These are phyloP conservation scores for Strigomonas galati DNA, from an alignment of 208 protist genomes.

Conservation along the genomic window DNA sequence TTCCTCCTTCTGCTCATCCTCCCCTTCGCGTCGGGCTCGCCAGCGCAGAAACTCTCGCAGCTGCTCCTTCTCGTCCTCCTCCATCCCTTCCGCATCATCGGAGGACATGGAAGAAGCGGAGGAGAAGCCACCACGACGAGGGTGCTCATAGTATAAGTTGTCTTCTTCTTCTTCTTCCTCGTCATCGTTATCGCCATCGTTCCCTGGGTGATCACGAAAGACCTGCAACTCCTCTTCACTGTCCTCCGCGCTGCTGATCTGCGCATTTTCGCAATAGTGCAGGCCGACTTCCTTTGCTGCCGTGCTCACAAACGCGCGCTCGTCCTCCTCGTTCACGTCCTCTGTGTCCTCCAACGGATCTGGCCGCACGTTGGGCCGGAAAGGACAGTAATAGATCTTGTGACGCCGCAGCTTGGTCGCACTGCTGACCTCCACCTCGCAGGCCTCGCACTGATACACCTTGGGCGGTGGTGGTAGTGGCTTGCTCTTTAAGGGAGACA, in stretches of 20 bases:
- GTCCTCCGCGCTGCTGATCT: conserved; percentile 18
- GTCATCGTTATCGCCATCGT: not conserved
- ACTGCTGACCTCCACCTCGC: conserved; percentile 65
- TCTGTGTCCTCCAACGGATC: too few relatives aligned
- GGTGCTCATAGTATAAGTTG: too few relatives aligned
- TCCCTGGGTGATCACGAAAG: not conserved
- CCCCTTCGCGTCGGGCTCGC: too few relatives aligned
- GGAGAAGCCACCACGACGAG: not conserved
- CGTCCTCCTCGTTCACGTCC: conserved; percentile 17
- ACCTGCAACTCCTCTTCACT: conserved; percentile 8
- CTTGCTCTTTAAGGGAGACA: too few relatives aligned
- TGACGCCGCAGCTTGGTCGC: conserved; percentile 62
- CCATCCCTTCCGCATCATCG: too few relatives aligned
- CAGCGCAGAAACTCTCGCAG: too few relatives aligned
- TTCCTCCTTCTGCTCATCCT: too few relatives aligned
- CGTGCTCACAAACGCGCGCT: conserved; percentile 19
- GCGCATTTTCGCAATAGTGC: conserved; percentile 37
- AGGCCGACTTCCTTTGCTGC: conserved; percentile 24
- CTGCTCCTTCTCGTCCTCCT: too few relatives aligned
- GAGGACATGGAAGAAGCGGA: not conserved
- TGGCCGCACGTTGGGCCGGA: conserved; percentile 24
- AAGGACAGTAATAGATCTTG: conserved; percentile 70
- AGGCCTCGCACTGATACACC: conserved; percentile 45
- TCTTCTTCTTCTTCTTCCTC: not conserved
- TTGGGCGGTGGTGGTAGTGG: conserved; percentile 1